Percentiles rank a stretch among this genome's conserved stretches.
phyloP scores from a whole-genome alignment of 2,329 filamentous ascomycete genomes.

The Trichoderma guizhouense region DNA sequence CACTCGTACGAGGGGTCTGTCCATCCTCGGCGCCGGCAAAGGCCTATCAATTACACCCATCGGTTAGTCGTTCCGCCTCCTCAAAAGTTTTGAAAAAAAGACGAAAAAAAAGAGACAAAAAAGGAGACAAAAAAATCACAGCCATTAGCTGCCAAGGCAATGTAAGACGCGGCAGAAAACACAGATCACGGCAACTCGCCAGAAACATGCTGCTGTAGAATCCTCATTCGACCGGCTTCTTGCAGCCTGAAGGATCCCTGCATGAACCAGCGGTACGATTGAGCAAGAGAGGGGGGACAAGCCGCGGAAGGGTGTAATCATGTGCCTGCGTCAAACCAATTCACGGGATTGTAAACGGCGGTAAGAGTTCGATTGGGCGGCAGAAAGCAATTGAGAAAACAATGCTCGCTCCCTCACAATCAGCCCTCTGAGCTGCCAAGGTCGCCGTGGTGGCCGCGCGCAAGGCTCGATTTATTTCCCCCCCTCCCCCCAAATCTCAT shows the following conservation, averaged over 20 bases:
- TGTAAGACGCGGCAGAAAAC: neutral
- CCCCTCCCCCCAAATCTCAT: slow-evolving; percentile 13
- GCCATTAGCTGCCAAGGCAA: neutral
- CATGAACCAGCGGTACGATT: neutral
- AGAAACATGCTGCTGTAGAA: slow-evolving; percentile 29
- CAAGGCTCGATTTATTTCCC: neutral
- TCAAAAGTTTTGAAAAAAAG: neutral
- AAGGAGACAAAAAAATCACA: neutral
- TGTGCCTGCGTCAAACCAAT: neutral
- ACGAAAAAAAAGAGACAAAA: neutral
- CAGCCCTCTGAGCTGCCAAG: neutral
- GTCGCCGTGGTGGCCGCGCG: slow-evolving; percentile 10
- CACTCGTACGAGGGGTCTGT: slow-evolving; percentile 85
- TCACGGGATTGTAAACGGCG: neutral
- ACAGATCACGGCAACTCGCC: neutral
- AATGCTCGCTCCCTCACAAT: neutral
- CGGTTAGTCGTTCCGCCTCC: slow-evolving; percentile 4
- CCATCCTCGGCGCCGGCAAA: slow-evolving; percentile 94
- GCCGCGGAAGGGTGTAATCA: neutral
- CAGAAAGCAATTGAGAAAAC: neutral
- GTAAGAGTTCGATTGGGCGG: neutral
- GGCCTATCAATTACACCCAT: slow-evolving; percentile 54
- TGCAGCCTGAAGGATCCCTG: slow-evolving; percentile 5
- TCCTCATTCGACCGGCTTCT: slow-evolving; percentile 31
- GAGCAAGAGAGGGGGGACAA: neutral